Evolutionary conservation across 148 eudicot species (phyloP).

Genomic region (Rhododendron simsii): DNA sequence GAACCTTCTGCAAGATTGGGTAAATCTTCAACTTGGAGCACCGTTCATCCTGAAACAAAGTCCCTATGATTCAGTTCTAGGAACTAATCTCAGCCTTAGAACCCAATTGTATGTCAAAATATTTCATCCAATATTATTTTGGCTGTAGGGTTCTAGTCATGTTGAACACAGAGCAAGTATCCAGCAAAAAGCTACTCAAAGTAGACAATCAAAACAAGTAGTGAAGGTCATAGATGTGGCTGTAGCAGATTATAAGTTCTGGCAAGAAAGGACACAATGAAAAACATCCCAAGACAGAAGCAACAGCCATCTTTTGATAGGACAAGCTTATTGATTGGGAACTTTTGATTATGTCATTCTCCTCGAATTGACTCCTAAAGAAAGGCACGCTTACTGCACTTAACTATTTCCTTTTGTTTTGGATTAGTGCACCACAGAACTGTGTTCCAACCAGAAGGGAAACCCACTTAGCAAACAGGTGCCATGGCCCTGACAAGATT

Average conservation of each 20-base stretch:
- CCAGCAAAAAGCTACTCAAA: not conserved
- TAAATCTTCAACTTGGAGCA: constrained; percentile 95
- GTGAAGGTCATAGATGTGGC: not conserved
- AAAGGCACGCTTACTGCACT: not conserved
- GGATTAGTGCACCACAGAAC: not conserved
- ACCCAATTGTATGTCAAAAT: not conserved
- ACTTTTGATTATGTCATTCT: not conserved
- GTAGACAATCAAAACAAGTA: not conserved
- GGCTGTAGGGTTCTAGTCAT: not conserved
- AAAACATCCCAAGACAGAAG: not conserved
- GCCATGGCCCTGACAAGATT: not conserved
- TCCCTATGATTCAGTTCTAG: constrained; percentile 9
- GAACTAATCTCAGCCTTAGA: constrained; percentile 7
- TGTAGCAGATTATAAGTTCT: constrained; percentile 1
- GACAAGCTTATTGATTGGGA: not conserved
- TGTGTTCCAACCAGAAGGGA: not conserved
- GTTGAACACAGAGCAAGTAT: not conserved
- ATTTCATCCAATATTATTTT: not conserved
- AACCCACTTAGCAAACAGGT: not conserved
- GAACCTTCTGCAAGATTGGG: constrained; percentile 96
- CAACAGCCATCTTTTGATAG: not conserved
- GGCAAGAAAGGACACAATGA: not conserved
- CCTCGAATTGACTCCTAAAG: not conserved
- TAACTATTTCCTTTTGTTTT: not conserved
- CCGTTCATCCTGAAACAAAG: constrained; percentile 77